Evolutionary conservation across 2,329 filamentous ascomycete genomes (phyloP).

Genomic region (Colletotrichum salicis): DNA sequence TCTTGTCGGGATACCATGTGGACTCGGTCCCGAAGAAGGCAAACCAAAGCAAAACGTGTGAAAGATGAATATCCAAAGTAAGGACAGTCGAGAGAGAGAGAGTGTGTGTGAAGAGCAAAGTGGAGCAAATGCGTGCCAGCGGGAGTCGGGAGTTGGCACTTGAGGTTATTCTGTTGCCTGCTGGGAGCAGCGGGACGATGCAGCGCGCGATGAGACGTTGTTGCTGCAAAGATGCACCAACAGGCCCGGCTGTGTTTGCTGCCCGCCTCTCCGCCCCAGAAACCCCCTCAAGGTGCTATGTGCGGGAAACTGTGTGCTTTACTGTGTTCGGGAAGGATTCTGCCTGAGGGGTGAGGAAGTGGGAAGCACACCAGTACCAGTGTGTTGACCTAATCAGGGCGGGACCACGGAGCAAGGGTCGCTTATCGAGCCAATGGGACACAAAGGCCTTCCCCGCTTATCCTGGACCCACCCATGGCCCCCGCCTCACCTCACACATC

Average conservation of each 20-base stretch:
- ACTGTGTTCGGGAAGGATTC: not conserved
- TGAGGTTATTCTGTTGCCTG: slow-evolving; percentile 4
- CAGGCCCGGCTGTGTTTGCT: not conserved
- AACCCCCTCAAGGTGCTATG: not conserved
- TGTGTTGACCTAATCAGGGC: not conserved
- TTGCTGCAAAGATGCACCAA: not conserved
- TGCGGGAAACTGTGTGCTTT: not conserved
- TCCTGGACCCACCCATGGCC: not conserved
- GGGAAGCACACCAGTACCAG: too few species aligned
- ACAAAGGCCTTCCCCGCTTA: not conserved
- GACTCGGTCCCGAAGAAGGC: not conserved
- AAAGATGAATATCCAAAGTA: not conserved
- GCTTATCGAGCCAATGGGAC: not conserved
- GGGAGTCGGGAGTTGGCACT: not conserved
- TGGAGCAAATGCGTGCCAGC: too few species aligned
- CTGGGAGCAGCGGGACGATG: not conserved
- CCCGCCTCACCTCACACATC: not conserved
- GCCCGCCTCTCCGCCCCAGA: not conserved
- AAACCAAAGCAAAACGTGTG: not conserved
- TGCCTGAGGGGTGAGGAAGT: not conserved
- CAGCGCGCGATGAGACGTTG: not conserved
- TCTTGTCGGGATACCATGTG: not conserved
- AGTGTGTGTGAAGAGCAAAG: too few species aligned
- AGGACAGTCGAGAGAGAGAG: too few species aligned
- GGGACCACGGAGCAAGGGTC: not conserved